These are phyloP conservation scores for Francoa sonchifolia DNA, from an alignment of 441 rosid genomes.

Conservation along the genomic window DNA sequence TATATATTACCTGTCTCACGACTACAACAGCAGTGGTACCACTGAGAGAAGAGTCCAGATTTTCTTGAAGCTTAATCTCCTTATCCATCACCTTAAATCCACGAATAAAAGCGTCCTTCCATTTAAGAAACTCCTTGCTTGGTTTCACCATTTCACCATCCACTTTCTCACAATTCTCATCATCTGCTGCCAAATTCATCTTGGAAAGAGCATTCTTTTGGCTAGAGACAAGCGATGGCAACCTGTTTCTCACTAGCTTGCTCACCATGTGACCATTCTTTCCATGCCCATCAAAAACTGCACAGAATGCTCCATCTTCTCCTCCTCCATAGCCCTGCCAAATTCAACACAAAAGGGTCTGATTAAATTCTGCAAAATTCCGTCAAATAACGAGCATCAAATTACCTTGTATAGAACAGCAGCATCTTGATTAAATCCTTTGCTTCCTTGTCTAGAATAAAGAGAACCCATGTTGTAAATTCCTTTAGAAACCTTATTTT, in stretches of 20 bases:
- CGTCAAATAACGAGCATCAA: background rate
- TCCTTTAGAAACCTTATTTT: conserved; percentile 11
- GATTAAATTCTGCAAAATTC: background rate
- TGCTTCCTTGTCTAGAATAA: conserved; percentile 51
- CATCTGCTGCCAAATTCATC: background rate
- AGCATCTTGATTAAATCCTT: conserved; percentile 74
- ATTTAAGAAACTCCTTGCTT: conserved; percentile 16
- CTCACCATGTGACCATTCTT: conserved; percentile 60
- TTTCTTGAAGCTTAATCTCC: conserved; percentile 47
- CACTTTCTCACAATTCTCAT: background rate
- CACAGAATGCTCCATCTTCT: conserved; percentile 45
- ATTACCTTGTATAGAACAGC: conserved; percentile 51
- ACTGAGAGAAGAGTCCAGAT: conserved; percentile 50
- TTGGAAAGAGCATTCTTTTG: conserved; percentile 30
- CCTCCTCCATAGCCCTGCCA: conserved; percentile 45
- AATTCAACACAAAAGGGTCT: background rate
- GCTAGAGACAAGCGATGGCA: conserved; percentile 49
- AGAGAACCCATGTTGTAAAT: conserved; percentile 31
- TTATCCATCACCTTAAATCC: conserved; percentile 64
- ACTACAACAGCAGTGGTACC: conserved; percentile 78
- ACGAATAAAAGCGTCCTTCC: conserved; percentile 37
- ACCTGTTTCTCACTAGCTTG: conserved; percentile 45
- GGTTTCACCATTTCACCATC: conserved; percentile 8
- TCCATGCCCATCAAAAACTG: conserved; percentile 91
- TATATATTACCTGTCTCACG: conserved; percentile 35